Percentiles rank a stretch among this genome's conserved stretches.
phyloP scores from a whole-genome alignment of 257 asterid species.

The Nicotiana undulata region DNA sequence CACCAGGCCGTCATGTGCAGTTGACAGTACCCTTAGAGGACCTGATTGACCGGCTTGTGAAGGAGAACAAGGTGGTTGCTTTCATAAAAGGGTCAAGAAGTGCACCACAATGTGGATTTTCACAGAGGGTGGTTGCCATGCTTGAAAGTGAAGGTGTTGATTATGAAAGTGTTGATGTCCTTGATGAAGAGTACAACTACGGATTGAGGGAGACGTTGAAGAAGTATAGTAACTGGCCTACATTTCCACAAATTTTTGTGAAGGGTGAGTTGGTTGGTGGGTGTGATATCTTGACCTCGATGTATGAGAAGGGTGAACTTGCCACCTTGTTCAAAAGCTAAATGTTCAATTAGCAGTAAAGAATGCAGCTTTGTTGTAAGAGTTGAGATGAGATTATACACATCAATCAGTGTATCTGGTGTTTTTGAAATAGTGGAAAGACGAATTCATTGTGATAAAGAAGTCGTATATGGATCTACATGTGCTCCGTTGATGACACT shows the following conservation, averaged over 20 bases:
- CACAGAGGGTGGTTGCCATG: slow-evolving; percentile 62
- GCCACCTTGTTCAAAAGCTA: slow-evolving; percentile 40
- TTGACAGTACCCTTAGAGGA: slow-evolving; percentile 69
- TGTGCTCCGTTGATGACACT: no score
- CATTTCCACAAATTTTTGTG: slow-evolving; percentile 84
- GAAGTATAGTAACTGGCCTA: slow-evolving; percentile 90
- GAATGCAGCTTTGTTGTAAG: not conserved
- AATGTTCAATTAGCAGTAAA: not conserved
- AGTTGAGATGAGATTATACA: not conserved
- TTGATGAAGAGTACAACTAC: slow-evolving; percentile 69
- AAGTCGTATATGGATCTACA: no score
- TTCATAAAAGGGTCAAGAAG: slow-evolving; percentile 88
- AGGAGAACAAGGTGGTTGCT: slow-evolving; percentile 84
- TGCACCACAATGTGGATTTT: slow-evolving; percentile 80
- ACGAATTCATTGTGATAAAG: not conserved
- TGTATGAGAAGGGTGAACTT: slow-evolving; percentile 91
- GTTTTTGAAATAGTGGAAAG: not conserved
- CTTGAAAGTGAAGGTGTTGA: slow-evolving; percentile 79
- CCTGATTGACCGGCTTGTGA: slow-evolving; percentile 70
- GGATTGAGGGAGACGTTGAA: slow-evolving; percentile 87
- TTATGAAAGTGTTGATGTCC: slow-evolving; percentile 83
- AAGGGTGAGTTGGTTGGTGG: slow-evolving; percentile 93
- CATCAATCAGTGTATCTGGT: not conserved
- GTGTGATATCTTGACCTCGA: slow-evolving; percentile 81
- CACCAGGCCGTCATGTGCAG: slow-evolving; percentile 78